phyloP scores from a whole-genome alignment of 768 basidiomycete genomes.

The Kwoniella shandongensis region DNA sequence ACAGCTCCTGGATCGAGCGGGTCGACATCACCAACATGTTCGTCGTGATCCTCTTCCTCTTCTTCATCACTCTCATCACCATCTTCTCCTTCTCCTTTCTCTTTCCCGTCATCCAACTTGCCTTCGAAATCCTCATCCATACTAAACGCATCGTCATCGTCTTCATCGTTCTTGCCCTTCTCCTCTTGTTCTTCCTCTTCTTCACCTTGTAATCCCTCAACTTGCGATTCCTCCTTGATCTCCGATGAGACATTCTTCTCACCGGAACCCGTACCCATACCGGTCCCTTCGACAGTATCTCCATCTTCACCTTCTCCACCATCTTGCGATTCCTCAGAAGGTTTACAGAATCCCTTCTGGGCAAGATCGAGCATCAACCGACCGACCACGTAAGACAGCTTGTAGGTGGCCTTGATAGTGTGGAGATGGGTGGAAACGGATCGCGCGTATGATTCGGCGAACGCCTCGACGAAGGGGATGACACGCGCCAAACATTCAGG shows the following conservation, averaged over 20 bases:
- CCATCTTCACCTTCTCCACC: constrained; percentile 57
- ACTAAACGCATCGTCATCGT: constrained; percentile 72
- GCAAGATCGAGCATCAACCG: constrained; percentile 71
- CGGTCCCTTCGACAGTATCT: constrained; percentile 66
- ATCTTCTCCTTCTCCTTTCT: constrained; percentile 58
- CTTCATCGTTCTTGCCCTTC: constrained; percentile 33
- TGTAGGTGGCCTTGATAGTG: constrained; percentile 79
- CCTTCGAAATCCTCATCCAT: constrained; percentile 90
- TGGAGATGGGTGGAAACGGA: constrained; percentile 62
- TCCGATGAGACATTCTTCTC: constrained; percentile 86
- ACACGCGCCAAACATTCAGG: constrained; percentile 54
- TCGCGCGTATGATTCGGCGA: constrained; percentile 61
- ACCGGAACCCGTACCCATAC: constrained; percentile 84
- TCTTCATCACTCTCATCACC: constrained; percentile 55
- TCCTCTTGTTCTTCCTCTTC: constrained; percentile 57
- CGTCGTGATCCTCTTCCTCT: constrained; percentile 69
- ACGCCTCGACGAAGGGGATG: constrained; percentile 74
- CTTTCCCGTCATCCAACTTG: constrained; percentile 73
- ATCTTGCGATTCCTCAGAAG: constrained; percentile 61
- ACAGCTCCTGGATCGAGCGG: constrained; percentile 76
- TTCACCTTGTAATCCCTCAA: constrained; percentile 78
- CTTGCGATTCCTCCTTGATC: constrained; percentile 93
- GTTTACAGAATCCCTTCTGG: constrained; percentile 88
- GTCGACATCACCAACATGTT: constrained; percentile 79
- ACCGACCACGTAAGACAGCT: constrained; percentile 74